These are phyloP conservation scores for Gentiana macrophylla DNA, from an alignment of 257 asterid species.

Conservation along the genomic window DNA sequence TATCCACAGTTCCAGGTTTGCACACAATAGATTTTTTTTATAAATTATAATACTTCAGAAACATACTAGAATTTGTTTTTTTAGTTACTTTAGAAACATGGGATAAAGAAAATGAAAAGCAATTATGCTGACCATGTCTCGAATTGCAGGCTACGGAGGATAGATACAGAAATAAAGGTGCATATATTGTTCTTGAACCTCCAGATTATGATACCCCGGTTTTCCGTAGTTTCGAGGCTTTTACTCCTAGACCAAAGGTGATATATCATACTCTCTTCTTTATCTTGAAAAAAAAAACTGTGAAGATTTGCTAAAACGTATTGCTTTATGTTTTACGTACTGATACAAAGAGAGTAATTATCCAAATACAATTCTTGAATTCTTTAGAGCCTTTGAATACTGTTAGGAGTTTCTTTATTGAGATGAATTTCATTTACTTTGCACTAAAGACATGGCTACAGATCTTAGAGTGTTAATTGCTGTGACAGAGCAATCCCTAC, in stretches of 20 bases:
- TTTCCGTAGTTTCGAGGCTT: constrained; percentile 78
- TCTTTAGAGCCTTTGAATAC: too few species aligned
- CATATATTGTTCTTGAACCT: constrained; percentile 74
- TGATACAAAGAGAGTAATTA: not conserved
- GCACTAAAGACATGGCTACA: too few species aligned
- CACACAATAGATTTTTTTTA: not conserved
- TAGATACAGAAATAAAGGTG: constrained; percentile 83
- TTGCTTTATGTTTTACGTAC: too few species aligned
- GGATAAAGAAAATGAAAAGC: constrained; percentile 7
- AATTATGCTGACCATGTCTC: constrained; percentile 7
- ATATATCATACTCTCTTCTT: constrained; percentile 6
- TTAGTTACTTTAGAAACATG: too few species aligned
- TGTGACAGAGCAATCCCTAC: constrained; percentile 67
- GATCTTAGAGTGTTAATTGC: not conserved
- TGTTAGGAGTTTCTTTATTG: too few species aligned
- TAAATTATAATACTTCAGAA: too few species aligned
- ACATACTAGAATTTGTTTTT: too few species aligned
- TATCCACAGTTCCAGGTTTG: constrained; percentile 95
- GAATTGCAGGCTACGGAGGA: constrained; percentile 72
- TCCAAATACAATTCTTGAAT: too few species aligned
- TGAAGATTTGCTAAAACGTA: not conserved
- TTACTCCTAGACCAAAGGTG: constrained; percentile 91
- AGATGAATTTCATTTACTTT: too few species aligned
- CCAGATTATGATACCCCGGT: constrained; percentile 62
- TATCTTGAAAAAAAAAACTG: not conserved